phyloP scores from a whole-genome alignment of 345 rosid species.

The Brassica incana region DNA sequence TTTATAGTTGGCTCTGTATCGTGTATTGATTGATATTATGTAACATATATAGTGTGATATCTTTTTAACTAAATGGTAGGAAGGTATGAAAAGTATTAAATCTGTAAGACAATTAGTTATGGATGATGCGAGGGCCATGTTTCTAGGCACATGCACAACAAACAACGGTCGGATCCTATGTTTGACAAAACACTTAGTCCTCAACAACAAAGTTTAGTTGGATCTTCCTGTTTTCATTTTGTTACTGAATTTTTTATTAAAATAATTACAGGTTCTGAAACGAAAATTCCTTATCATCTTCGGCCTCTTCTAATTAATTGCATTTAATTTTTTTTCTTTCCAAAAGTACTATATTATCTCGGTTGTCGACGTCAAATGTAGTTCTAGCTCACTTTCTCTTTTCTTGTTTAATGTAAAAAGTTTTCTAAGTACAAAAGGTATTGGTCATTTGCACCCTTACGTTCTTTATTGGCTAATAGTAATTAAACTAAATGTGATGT shows the following conservation, averaged over 20 bases:
- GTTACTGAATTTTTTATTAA: neutral
- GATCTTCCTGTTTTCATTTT: slow-evolving; percentile 32
- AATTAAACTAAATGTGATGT: neutral
- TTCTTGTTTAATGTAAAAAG: slow-evolving; percentile 1
- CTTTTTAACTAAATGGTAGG: slow-evolving; percentile 4
- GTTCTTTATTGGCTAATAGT: neutral
- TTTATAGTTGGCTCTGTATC: neutral
- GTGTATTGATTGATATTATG: neutral
- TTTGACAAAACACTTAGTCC: slow-evolving; percentile 42
- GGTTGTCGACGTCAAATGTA: neutral
- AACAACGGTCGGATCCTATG: slow-evolving; percentile 45
- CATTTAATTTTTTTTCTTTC: neutral
- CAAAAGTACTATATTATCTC: neutral
- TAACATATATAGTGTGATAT: neutral
- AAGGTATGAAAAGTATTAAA: slow-evolving; percentile 30
- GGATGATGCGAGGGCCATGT: slow-evolving; percentile 33
- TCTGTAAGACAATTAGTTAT: slow-evolving; percentile 39
- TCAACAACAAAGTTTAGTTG: slow-evolving; percentile 31
- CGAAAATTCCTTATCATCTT: slow-evolving; percentile 26
- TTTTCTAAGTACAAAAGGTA: neutral
- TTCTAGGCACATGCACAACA: slow-evolving; percentile 38
- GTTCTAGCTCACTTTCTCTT: neutral
- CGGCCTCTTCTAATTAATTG: neutral
- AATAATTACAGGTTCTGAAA: slow-evolving; percentile 9
- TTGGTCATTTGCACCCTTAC: neutral